Evolutionary conservation across 257 asterid genomes (phyloP), one percentile per base, ranked within the genome.

Genomic region (Rhazya stricta): DNA sequence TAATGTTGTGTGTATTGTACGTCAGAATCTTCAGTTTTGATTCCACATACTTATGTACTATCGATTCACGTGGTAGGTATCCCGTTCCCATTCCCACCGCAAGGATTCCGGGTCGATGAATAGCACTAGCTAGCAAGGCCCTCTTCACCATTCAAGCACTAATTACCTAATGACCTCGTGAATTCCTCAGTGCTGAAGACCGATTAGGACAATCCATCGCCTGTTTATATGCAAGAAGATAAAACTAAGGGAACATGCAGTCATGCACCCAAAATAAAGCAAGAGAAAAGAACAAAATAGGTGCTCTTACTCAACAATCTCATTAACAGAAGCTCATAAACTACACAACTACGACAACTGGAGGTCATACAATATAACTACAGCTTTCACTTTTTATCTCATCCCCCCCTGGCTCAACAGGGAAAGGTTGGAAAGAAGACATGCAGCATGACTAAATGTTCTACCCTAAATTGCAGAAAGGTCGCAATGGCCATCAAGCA

Each of bases 321-420:
- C 41, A 60, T 41, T 60, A 12, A 74, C 19, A 8, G 43, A 39
- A 53, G 25, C 74, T 51, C n/a, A n/a, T n/a, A 76, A 67, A 27
- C 43, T 42, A 54, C 66, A 67, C 60, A 54, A 13, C 67, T 8
- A 25, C 5, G 9, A 10, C 9, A 25, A 67, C 1, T 25, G 25
- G 30, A 65, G 53, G 76, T n/a, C 19, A 56, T 37, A 39, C 0
- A 18, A 29, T 18, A 8, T 21, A 66, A 12, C 45, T 2, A 66
- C 54, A 51, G 19, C 9, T 30, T 16, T 30, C 67, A 60, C 67
- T 8, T 30, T 50, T 46, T 27, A 48, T 53, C 48, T 13, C 51
- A 41, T 25, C 30, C 50, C 13, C 21, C 19, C 45, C 69, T 18
- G n/a, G 39, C 18, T 18, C 53, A 61, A 61, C 39, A 13, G 13